Evolutionary conservation across 1,284 basidiomycete genomes (phyloP).

Genomic region (Golubevia pallescens): DNA sequence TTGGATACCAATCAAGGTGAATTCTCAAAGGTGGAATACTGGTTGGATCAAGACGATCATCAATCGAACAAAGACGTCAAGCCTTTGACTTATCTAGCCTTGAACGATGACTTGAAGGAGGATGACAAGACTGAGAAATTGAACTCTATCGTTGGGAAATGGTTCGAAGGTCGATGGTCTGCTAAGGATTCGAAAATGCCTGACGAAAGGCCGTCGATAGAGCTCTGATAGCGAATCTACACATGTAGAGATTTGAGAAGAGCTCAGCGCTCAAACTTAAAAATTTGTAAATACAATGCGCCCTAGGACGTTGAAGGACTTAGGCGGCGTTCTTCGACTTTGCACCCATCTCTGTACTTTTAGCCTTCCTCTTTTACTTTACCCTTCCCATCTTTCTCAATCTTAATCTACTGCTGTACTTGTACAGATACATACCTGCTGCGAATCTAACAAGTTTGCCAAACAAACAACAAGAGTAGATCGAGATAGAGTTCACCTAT

Average conservation of each 20-base stretch:
- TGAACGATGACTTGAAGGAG: slow-evolving; percentile 40
- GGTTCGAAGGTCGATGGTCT: slow-evolving; percentile 21
- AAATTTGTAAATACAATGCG: too few species aligned
- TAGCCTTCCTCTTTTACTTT: too few species aligned
- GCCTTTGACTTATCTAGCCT: slow-evolving; percentile 19
- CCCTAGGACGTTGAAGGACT: too few species aligned
- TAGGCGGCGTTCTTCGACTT: too few species aligned
- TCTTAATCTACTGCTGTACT: too few species aligned
- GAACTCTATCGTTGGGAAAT: slow-evolving; percentile 23
- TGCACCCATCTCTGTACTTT: too few species aligned
- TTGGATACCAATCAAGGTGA: slow-evolving; percentile 16
- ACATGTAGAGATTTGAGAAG: not conserved
- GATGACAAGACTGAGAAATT: slow-evolving; percentile 14
- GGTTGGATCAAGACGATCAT: not conserved
- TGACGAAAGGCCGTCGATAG: not conserved
- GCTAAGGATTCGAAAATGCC: not conserved
- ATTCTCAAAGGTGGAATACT: not conserved
- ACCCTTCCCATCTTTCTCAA: too few species aligned
- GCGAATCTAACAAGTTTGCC: too few species aligned
- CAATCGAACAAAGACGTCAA: slow-evolving; percentile 6
- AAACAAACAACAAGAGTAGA: too few species aligned
- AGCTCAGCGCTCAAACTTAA: too few species aligned
- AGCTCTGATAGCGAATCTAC: not conserved
- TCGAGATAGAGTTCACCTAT: too few species aligned
- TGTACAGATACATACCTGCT: too few species aligned